phyloP scores from a whole-genome alignment of 1,284 basidiomycete species.

The Sporisorium scitamineum region DNA sequence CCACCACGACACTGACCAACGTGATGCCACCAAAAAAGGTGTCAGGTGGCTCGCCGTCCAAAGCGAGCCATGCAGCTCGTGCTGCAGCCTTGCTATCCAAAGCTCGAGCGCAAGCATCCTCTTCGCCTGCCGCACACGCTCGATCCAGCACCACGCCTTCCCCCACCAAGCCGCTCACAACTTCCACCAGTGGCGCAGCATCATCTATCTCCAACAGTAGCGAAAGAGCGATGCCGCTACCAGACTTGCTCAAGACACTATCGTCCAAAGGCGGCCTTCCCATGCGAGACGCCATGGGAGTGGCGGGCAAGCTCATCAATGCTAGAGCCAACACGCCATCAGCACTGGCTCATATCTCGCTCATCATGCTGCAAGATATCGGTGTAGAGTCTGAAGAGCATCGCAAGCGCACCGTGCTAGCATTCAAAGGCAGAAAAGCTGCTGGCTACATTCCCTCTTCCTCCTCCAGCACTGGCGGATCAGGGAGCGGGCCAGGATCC shows the following conservation, averaged over 20 bases:
- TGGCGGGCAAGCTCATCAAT: constrained; percentile 60
- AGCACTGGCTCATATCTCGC: constrained; percentile 42
- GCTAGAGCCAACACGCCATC: constrained; percentile 45
- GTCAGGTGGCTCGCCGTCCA: constrained; percentile 28
- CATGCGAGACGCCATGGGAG: constrained; percentile 55
- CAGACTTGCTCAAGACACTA: constrained; percentile 49
- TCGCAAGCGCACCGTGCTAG: constrained; percentile 48
- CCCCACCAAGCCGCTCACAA: constrained; percentile 14
- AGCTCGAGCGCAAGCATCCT: constrained; percentile 39
- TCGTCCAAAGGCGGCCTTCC: constrained; percentile 46
- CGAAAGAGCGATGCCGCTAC: constrained; percentile 33
- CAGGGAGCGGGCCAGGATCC: neutral
- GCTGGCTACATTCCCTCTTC: constrained; percentile 32
- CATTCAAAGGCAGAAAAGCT: constrained; percentile 54
- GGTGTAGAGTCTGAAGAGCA: constrained; percentile 53
- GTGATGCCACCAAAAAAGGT: constrained; percentile 36
- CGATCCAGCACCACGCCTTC: constrained; percentile 24
- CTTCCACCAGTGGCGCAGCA: neutral
- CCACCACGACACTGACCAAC: neutral
- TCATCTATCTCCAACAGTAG: neutral
- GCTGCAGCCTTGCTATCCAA: constrained; percentile 46
- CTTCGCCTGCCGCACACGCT: constrained; percentile 34
- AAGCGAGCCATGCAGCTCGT: constrained; percentile 37
- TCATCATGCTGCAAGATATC: constrained; percentile 50
- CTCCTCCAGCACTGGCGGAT: neutral